Evolutionary conservation across 371 early-diverging fungal genomes (phyloP), one percentile per base, ranked within the genome.

Genomic region (Rhizopus arrhizus): DNA sequence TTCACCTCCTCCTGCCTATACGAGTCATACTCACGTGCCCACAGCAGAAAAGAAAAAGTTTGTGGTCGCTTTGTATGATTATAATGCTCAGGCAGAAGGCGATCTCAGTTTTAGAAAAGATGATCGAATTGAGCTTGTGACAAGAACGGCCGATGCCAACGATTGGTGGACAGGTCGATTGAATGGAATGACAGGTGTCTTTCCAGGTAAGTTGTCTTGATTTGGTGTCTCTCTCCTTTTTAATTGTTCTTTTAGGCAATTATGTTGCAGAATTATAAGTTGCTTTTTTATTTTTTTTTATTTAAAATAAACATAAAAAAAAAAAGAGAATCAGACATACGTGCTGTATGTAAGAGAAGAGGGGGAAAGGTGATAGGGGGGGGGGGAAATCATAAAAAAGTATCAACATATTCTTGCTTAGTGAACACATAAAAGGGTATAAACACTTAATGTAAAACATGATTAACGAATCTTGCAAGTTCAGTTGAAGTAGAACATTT

Each of bases 151-250:
- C 9, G 81, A 78, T 54, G 58, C 65, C 7, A 80, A 91, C 63
- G 90, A 84, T 58, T 91, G 92, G 92, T 91, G 92, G 92, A 87
- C 83, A 0, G 92, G 92, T 2, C 72, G 66, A 36, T 58, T 87
- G 29, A 79, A 85, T 56, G 90, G 89, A 9, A 38, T 51, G 1
- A 75, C 71, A 31, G 92, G 92, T 38, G 67, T 86, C 13, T 91
- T 91, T 65, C 92, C 92, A 60, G 91, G 89, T 67, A 87, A 78
- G 31, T 22, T 22, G 16, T 56, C 31, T 1, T 5, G 1, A 33
- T 15, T 8, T 34, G 2, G 1, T 6, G 4, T 6, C 13, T 5
- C 7, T 13, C 15, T 13, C 5, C 13, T 43, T 38, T 56, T 33
- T 33, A 11, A 50, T 51, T 4, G 5, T 48, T 22, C 9, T 1